Evolutionary conservation across 495 filamentous ascomycete genomes (phyloP), one percentile per base, ranked within the genome.

Genomic region (Neurospora tetraspora): DNA sequence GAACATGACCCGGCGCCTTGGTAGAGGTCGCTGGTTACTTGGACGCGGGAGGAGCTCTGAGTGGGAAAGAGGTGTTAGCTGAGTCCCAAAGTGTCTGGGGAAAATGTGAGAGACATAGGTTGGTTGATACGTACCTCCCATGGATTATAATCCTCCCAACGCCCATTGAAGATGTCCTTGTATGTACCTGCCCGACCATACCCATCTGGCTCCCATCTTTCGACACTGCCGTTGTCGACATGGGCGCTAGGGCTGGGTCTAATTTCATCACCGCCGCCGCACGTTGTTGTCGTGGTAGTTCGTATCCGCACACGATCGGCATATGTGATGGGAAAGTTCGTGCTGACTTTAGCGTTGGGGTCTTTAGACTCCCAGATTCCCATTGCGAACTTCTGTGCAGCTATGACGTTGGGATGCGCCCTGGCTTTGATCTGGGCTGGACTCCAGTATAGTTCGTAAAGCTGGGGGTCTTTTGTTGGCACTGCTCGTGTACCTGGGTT

Each of bases 401-500:
- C 82, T 14, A 97, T 84, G 69, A 97, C 71, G 71, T 92, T 91
- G 12, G 91, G 88, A 79, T 97, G 90, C 0, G 88, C 88, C 11
- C 94, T 87, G 7, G 94, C 93, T 68, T 89, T 86, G 34, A 92
- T 84, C 77, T 96, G 93, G 1, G 89, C 81, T 10, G 89, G 89
- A 4, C 91, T 90, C 94, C 94, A 97, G 81, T 94, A 97, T 1
- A 96, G 81, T 73, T 96, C 92, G 75, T 89, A 93, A 0, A 95
- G 90, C 38, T 91, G 88, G 0, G 92, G 90, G 78, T 80, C 70
- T 59, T 78, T 42, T 71, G 80, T 40, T 74, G 82, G 78, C 72
- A 84, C 75, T 37, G 80, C 79, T 74, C 77, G 82, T 6, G 76
- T 78, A 7, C 76, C 78, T 16, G 87, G 82, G 74, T 90, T 91